phyloP scores from a whole-genome alignment of 202 grass and related monocot species.

The Brachypodium distachyon region DNA sequence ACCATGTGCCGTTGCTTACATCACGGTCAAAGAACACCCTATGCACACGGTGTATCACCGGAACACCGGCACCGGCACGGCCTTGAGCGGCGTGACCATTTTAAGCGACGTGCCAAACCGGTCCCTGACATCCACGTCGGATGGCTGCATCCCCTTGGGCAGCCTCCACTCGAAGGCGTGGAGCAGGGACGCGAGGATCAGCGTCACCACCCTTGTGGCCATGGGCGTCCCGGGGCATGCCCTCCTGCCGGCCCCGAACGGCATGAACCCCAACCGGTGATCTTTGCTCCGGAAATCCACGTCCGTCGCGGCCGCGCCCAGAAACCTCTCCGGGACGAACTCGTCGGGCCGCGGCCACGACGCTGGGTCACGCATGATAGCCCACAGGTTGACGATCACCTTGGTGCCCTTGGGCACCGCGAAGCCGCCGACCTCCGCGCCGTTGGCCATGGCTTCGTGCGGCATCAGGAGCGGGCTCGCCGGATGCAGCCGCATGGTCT shows the following conservation, averaged over 20 bases:
- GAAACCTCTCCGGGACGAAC: conserved; percentile 55
- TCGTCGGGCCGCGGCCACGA: conserved; percentile 23
- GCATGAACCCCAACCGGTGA: conserved; percentile 27
- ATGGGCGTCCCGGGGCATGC: conserved; percentile 32
- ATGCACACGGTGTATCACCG: background rate
- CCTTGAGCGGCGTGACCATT: conserved; percentile 44
- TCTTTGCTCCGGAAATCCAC: conserved; percentile 34
- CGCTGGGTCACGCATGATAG: conserved; percentile 36
- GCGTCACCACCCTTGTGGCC: conserved; percentile 29
- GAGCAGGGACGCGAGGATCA: conserved; percentile 20
- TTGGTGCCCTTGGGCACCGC: conserved; percentile 33
- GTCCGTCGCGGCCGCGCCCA: background rate
- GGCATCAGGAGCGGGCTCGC: conserved; percentile 50
- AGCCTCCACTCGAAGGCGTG: conserved; percentile 47
- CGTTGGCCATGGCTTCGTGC: conserved; percentile 30
- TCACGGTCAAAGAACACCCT: no score
- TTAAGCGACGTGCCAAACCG: conserved; percentile 30
- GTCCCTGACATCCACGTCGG: conserved; percentile 41
- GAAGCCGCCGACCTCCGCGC: conserved; percentile 30
- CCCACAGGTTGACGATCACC: conserved; percentile 46
- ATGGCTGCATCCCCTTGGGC: conserved; percentile 27
- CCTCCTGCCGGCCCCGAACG: conserved; percentile 39
- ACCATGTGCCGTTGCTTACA: no score
- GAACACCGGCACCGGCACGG: conserved; percentile 20
- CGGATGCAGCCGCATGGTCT: conserved; percentile 52